Evolutionary conservation across 805 yeast genomes (phyloP).

Genomic region (Pichia heedii): DNA sequence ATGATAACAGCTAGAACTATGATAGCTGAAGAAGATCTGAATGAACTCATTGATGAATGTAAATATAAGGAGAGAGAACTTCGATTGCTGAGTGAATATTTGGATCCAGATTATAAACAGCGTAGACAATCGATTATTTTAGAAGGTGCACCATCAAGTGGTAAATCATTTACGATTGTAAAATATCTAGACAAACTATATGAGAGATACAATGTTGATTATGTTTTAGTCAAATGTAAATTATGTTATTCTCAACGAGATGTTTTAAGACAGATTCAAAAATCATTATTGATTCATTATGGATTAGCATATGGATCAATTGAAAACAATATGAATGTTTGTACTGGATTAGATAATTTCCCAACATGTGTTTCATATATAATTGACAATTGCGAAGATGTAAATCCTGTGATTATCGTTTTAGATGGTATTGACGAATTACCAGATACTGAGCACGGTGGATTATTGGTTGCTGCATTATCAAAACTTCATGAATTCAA

Average conservation of each 20-base stretch:
- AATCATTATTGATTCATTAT: conserved; percentile 6
- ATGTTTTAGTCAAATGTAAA: conserved; percentile 34
- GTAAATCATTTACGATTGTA: conserved; percentile 35
- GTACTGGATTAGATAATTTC: conserved; percentile 36
- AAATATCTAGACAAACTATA: conserved; percentile 24
- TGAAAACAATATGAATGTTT: conserved; percentile 11
- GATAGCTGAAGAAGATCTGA: conserved; percentile 1
- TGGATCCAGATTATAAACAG: conserved; percentile 22
- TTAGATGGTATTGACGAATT: conserved; percentile 37
- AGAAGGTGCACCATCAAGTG: conserved; percentile 42
- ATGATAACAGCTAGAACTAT: background rate
- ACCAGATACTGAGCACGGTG: conserved; percentile 27
- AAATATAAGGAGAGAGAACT: conserved; percentile 28
- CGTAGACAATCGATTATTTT: conserved; percentile 33
- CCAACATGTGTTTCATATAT: conserved; percentile 20
- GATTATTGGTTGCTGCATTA: conserved; percentile 33
- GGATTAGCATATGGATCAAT: conserved; percentile 4
- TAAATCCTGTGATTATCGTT: conserved; percentile 34
- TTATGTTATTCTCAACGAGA: conserved; percentile 33
- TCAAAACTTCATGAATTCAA: conserved; percentile 36
- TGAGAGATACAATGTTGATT: conserved; percentile 14
- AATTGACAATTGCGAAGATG: background rate
- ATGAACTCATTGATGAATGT: conserved; percentile 3
- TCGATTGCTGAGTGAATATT: conserved; percentile 28
- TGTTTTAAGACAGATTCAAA: conserved; percentile 34